Percentiles rank a stretch among this genome's conserved stretches.
Evolutionary conservation across 1,284 basidiomycete species (phyloP).

Genomic region (Lignosus rhinocerotis): DNA sequence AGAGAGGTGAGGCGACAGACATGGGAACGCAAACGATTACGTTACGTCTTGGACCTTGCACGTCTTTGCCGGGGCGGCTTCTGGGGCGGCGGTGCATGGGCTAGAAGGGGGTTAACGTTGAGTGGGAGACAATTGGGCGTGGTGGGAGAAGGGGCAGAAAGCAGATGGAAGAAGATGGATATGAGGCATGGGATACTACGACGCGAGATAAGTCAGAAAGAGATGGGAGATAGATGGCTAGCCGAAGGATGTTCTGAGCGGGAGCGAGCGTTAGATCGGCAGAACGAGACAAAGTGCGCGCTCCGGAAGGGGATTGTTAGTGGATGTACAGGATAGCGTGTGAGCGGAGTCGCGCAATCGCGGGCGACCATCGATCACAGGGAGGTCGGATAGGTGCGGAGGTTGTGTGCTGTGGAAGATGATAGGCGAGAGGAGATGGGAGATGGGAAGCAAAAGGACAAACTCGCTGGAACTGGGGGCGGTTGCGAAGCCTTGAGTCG

Average conservation of each 20-base stretch:
- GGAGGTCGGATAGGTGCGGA: background rate
- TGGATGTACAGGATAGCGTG: background rate
- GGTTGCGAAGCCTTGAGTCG: background rate
- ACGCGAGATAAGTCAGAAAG: background rate
- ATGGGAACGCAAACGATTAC: slow-evolving; percentile 6
- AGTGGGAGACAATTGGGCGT: slow-evolving; percentile 1
- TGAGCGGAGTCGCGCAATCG: background rate
- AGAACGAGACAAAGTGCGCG: background rate
- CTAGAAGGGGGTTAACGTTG: slow-evolving; percentile 6
- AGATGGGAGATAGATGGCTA: background rate
- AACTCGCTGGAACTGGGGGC: background rate
- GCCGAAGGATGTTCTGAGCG: background rate
- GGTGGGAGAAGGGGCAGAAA: background rate
- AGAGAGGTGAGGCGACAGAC: background rate
- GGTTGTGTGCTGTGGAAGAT: background rate
- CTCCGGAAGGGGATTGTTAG: background rate
- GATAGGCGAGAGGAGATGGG: background rate
- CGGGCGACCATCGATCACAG: background rate
- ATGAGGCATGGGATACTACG: background rate
- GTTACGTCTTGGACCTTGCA: background rate
- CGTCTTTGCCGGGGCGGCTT: background rate
- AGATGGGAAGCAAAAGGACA: background rate
- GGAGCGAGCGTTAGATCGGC: background rate
- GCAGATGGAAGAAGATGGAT: background rate
- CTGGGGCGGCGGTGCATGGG: background rate